Conservation (phyloP, 495 filamentous ascomycete genomes). For the Cenococcum geophilum region DNA sequence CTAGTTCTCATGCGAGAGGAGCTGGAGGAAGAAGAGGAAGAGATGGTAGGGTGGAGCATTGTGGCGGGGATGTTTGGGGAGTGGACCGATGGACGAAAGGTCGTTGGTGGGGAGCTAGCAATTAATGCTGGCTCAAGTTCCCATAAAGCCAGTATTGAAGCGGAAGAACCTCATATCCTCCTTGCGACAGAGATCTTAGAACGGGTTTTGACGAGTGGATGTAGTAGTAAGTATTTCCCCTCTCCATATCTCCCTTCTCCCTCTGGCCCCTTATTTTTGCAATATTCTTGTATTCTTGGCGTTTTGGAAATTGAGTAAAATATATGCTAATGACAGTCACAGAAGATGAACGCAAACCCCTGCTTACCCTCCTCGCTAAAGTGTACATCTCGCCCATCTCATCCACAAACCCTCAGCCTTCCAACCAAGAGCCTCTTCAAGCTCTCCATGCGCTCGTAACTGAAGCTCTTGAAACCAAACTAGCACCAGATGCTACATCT, state of each 20-base stretch:
- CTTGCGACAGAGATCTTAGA: slow-evolving; percentile 61
- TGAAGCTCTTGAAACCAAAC: slow-evolving; percentile 32
- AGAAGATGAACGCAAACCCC: slow-evolving; percentile 78
- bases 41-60: slow-evolving; percentile 65
- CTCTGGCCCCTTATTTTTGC: too few relatives aligned
- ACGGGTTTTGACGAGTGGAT: slow-evolving; percentile 48
- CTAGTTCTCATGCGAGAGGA: slow-evolving; percentile 50
- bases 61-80: slow-evolving; percentile 79
- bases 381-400: slow-evolving; percentile 59
- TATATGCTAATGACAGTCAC: slow-evolving; percentile 38
- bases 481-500: slow-evolving; percentile 32
- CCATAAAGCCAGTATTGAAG: slow-evolving; percentile 38
- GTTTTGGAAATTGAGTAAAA: slow-evolving; percentile 26
- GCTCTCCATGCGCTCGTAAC: slow-evolving; percentile 32
- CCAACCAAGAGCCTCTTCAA: slow-evolving; percentile 27
- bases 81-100: slow-evolving; percentile 92
- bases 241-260: neutral
- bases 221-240: slow-evolving; percentile 33
- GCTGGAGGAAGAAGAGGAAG: slow-evolving; percentile 60
- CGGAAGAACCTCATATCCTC: slow-evolving; percentile 61
- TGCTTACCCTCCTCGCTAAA: slow-evolving; percentile 74
- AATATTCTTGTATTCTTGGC: neutral
- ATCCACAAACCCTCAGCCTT: slow-evolving; percentile 26
- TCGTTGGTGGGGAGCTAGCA: slow-evolving; percentile 47
- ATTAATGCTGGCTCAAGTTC: slow-evolving; percentile 33